Base-by-base conservation (phyloP, 768 basidiomycete genomes). In the Russula dissimulans region DNA sequence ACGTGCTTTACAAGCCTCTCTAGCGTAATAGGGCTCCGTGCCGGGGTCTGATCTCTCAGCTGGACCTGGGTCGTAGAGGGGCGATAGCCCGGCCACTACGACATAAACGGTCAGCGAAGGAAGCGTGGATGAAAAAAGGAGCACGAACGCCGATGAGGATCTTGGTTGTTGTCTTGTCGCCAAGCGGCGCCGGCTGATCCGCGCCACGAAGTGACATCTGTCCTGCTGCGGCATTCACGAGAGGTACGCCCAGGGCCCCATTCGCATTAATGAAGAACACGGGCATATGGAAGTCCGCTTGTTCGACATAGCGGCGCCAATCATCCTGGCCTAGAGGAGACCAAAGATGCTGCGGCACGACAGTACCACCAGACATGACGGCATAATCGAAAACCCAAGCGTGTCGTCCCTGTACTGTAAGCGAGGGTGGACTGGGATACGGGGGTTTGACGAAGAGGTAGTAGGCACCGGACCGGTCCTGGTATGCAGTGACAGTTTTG, bases 341-440 rank as follows among this genome's bases (percentile, higher is more conserved):
- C 63, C 63, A 64, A 36, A 64, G 32, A 18, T 51, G 44, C 52
- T 64, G 63, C 3, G 60, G 63, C 7, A 64, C 63, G 8, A 64
- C 55, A 4, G 50, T 26, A 14, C 63, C 63, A 29, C 44, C 60
- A 5, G 6, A 14, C 42, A 26, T 48, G 10, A 64, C 38, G 12
- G 12, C n/a, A 34, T 49, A 54, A 26, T 64, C 63, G 2, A 64
- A 39, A 7, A 64, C 49, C 59, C 59, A 63, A 22, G 50, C 43
- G 10, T 12, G 10, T 32, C 15, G 53, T 12, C 41, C 36, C 2
- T 39, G 6, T 32, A 4, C 17, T 3, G 36, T 38, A 9, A 15
- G 14, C 8, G n/a, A 22, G 26, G 59, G 34, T 11, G 4, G 49
- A 42, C 36, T 41, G 18, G 39, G 12, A 18, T 4, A 4, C 49